A percentile compares a stretch with the other conserved stretches of the same genome.
Conservation (phyloP, 1,284 basidiomycete species). For the Clitocybe nebularis region DNA sequence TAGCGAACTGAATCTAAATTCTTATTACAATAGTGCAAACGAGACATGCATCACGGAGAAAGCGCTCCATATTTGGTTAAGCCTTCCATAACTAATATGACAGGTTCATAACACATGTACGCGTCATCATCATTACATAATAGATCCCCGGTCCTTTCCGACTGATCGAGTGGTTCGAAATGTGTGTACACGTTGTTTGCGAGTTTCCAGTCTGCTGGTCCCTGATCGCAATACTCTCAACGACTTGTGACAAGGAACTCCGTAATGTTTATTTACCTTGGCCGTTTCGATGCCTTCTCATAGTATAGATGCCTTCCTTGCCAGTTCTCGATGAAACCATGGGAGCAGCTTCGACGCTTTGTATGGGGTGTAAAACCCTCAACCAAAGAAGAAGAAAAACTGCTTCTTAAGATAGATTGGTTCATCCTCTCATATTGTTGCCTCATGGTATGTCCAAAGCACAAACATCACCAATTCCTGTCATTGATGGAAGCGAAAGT, state of each 20-base stretch:
- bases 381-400: slow-evolving; percentile 33
- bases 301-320: too few relatives aligned
- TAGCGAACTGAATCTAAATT: too few relatives aligned
- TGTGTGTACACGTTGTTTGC: too few relatives aligned
- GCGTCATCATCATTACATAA: neutral
- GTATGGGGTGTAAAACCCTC: slow-evolving; percentile 10
- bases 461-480: slow-evolving; percentile 8
- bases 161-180: too few relatives aligned
- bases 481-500: slow-evolving; percentile 32
- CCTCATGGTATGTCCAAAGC: slow-evolving; percentile 47
- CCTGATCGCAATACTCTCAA: too few relatives aligned
- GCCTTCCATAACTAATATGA: slow-evolving; percentile 9
- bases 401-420: slow-evolving; percentile 58
- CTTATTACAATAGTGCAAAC: too few relatives aligned
- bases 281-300: too few relatives aligned
- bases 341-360: neutral
- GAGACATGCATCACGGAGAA: too few relatives aligned
- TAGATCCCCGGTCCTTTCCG: neutral
- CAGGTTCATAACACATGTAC: neutral
- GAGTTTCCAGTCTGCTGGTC: too few relatives aligned
- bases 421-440: slow-evolving; percentile 70
- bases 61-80: slow-evolving; percentile 13
- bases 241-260: too few relatives aligned
- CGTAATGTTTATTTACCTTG: too few relatives aligned
- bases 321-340: too few relatives aligned